phyloP scores from a whole-genome alignment of 225 moss, liverwort and hornwort genomes.

The Bryoerythrophyllum caledonicum region DNA sequence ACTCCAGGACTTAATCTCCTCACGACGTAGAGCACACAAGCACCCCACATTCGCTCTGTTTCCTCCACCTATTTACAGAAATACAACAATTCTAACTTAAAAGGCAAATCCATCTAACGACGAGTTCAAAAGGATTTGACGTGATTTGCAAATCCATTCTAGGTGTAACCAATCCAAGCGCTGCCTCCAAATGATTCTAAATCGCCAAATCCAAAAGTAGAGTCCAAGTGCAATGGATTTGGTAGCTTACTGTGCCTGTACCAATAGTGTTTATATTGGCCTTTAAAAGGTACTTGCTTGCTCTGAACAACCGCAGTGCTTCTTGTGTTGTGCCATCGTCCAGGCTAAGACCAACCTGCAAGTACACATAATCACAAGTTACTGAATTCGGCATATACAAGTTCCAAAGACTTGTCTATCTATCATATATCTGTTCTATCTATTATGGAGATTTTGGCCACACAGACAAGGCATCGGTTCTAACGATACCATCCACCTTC shows the following conservation, averaged over 20 bases:
- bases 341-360: slow-evolving; percentile 74
- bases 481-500: slow-evolving; percentile 10
- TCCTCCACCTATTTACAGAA: slow-evolving; percentile 66
- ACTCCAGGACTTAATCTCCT: slow-evolving; percentile 71
- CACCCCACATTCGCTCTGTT: slow-evolving; percentile 88
- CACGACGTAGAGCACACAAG: slow-evolving; percentile 79
- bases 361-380: slow-evolving; percentile 14
- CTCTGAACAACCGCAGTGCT: slow-evolving; percentile 68
- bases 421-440: neutral
- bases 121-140: slow-evolving; percentile 1
- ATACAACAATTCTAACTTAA: slow-evolving; percentile 13
- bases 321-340: slow-evolving; percentile 70
- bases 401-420: neutral
- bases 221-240: slow-evolving; percentile 11
- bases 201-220: slow-evolving; percentile 3
- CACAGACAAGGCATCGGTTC: slow-evolving; percentile 6
- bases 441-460: neutral
- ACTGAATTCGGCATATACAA: neutral
- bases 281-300: slow-evolving; percentile 60
- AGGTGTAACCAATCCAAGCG: neutral
- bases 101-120: slow-evolving; percentile 15
- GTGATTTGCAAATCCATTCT: neutral
- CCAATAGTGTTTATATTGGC: slow-evolving; percentile 66
- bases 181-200: neutral
- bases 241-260: slow-evolving; percentile 65